These are phyloP conservation scores for Neurospora sp. DNA, from an alignment of 495 filamentous ascomycete species.

Conservation along the genomic window DNA sequence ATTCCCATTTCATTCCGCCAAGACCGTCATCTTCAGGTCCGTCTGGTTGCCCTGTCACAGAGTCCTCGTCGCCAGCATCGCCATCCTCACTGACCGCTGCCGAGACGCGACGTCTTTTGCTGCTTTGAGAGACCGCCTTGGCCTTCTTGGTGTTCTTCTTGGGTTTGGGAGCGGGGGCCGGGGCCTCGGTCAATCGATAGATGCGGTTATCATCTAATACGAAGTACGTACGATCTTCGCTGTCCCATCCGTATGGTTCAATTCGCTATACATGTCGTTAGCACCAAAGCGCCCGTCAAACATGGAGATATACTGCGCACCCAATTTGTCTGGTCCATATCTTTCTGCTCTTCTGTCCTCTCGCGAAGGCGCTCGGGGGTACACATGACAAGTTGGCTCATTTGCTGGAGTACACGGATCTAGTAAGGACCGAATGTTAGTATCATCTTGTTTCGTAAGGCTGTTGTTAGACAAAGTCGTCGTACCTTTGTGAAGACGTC, in stretches of 20 bases:
- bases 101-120: constrained; percentile 63
- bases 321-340: constrained; percentile 74
- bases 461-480: not conserved
- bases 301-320: constrained; percentile 36
- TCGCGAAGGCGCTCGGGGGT: constrained; percentile 79
- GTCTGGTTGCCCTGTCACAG: constrained; percentile 19
- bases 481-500: constrained; percentile 70
- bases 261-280: constrained; percentile 57
- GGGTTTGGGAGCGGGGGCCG: constrained; percentile 49
- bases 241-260: constrained; percentile 83
- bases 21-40: constrained; percentile 50
- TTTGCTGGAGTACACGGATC: constrained; percentile 80
- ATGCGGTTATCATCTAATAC: constrained; percentile 90
- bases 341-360: constrained; percentile 72
- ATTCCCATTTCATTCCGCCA: constrained; percentile 78
- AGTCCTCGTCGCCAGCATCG: constrained; percentile 39
- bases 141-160: constrained; percentile 71
- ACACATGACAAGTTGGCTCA: constrained; percentile 83
- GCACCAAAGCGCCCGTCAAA: not conserved
- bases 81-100: constrained; percentile 44
- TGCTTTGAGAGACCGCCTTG: constrained; percentile 53
- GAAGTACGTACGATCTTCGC: constrained; percentile 72
- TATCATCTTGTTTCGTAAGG: not conserved
- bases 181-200: constrained; percentile 71
- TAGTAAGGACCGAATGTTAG: constrained; percentile 8